Base-by-base conservation (phyloP, 2,329 filamentous ascomycete species). In the Gaeumannomyces sp. region DNA sequence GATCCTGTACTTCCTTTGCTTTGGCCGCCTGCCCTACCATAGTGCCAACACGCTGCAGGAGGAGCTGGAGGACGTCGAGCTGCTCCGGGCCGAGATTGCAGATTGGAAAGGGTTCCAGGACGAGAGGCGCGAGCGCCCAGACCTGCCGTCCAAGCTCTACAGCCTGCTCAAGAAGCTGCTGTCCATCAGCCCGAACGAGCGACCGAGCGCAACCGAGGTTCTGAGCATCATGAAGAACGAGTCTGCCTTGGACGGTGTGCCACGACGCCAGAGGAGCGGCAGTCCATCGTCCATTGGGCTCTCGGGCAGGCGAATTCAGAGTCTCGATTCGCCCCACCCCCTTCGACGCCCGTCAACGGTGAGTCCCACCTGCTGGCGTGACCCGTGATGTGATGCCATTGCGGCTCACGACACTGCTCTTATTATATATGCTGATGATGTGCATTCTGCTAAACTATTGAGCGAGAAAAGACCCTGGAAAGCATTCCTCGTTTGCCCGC, bases 1-100 rank as follows among this genome's bases (percentile, higher is more conserved):
- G 94, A 98, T 98, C 65, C 83, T 99, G 4, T 96, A 98, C 75
- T 99, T 99, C 73, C 90, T 99, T 83, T 99, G 95, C 74, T 99
- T 99, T 73, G 92, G 90, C 1, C 85, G 89, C 60, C 82, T 99
- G 14, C 95, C 95, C 0, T 99, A 98, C 73, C 82, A 79, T 29
- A 91, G 89, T 70, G 92, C 93, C 63, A 94, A 98, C 73, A 83
- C 89, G 4, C 82, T 96, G 28, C 87, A 97, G 66, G 94, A 98
- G 75, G 94, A 98, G 72, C 88, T 92, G 64, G 95, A 99, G 73
- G 93, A 98, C 69, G 82, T 97, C 6, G 93, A 97, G 70, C 81
- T 88, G 69, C 82, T 99, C 35, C 87, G 93, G 58, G 89, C 83
- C 3, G 95, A 99, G 75, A 98, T 99, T 65, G 87, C 87, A 14